A percentile compares a stretch with the other conserved stretches of the same genome.
Evolutionary conservation across 2,329 filamentous ascomycete species (phyloP).

Genomic region (Hawksworthiomyces lignivorus): DNA sequence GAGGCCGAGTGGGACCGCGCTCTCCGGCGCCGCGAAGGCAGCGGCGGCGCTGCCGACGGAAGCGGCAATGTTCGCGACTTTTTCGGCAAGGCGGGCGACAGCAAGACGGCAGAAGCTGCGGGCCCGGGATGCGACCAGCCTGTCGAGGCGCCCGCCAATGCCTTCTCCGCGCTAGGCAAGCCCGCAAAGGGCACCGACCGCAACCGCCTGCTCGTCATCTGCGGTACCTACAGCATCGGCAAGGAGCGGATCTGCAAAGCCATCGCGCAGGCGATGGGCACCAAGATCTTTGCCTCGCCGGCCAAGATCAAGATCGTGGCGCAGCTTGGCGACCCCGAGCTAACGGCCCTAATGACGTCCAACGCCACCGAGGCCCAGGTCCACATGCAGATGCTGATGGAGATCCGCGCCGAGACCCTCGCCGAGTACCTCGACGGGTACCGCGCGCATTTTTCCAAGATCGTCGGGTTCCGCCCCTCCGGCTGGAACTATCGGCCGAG

Average conservation of each 20-base stretch:
- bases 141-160: constrained; percentile 18
- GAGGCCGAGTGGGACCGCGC: constrained; percentile 40
- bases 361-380: constrained; percentile 83
- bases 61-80: constrained; percentile 44
- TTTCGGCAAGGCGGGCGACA: constrained; percentile 30
- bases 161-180: constrained; percentile 17
- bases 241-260: constrained; percentile 94
- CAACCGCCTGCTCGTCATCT: constrained; percentile 77
- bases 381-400: constrained; percentile 95
- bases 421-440: constrained; percentile 79
- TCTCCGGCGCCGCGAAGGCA: constrained; percentile 24
- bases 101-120: constrained; percentile 20
- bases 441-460: constrained; percentile 72
- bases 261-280: constrained; percentile 76
- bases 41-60: constrained; percentile 24
- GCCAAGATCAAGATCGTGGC: constrained; percentile 77
- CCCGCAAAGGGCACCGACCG: constrained; percentile 20
- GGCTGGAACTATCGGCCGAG: constrained; percentile 89
- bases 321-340: constrained; percentile 78
- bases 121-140: constrained; percentile 19
- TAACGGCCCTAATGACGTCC: constrained; percentile 67
- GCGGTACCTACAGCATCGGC: constrained; percentile 95
- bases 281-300: constrained; percentile 82
- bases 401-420: constrained; percentile 84
- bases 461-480: constrained; percentile 85